phyloP scores from a whole-genome alignment of 495 filamentous ascomycete species.

The Podospora anserina region DNA sequence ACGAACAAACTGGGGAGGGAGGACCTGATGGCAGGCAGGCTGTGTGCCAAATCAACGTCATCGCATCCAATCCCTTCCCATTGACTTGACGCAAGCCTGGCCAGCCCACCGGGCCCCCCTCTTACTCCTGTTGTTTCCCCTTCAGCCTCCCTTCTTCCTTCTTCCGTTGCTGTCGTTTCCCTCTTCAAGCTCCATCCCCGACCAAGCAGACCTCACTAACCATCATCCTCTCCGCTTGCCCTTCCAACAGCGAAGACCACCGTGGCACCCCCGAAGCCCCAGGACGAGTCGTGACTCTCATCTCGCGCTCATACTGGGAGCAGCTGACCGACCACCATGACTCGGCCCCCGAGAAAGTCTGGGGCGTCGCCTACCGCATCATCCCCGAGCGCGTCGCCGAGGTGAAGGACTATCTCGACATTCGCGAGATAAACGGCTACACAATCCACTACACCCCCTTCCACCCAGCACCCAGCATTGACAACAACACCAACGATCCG shows the following conservation, averaged over 20 bases:
- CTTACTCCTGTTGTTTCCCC: background rate
- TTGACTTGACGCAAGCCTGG: background rate
- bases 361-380: conserved; percentile 95
- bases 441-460: conserved; percentile 85
- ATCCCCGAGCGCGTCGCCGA: conserved; percentile 64
- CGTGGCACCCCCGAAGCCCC: conserved; percentile 84
- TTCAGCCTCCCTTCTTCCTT: background rate
- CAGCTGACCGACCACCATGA: conserved; percentile 67
- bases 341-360: conserved; percentile 62
- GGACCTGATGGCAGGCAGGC: background rate
- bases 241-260: conserved; percentile 72
- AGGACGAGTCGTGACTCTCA: conserved; percentile 90
- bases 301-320: conserved; percentile 76
- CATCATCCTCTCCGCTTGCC: background rate
- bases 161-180: background rate
- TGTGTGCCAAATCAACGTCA: background rate
- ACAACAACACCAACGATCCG: background rate
- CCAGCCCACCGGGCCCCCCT: background rate
- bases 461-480: conserved; percentile 51
- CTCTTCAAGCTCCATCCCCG: background rate
- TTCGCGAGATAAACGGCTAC: conserved; percentile 96
- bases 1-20: background rate
- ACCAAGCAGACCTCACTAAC: background rate
- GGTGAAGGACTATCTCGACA: conserved; percentile 85
- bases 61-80: background rate